phyloP scores from a whole-genome alignment of 805 yeast species.

The Brettanomyces naardenensis region DNA sequence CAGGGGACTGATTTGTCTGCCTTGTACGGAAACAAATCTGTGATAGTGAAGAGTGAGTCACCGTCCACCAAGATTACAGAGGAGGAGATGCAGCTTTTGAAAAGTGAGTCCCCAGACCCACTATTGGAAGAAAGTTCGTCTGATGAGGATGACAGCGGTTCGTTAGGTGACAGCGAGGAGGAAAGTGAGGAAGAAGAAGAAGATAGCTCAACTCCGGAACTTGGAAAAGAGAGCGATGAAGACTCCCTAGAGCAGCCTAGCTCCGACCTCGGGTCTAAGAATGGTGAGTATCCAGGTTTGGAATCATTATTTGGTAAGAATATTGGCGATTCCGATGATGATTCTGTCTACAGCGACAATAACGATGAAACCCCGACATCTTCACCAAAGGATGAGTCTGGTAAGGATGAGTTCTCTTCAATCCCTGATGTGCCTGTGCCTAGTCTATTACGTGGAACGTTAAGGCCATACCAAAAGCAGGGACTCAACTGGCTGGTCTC shows the following conservation, averaged over 20 bases:
- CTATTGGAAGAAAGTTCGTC: constrained; percentile 12
- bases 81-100: constrained; percentile 13
- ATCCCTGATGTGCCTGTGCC: constrained; percentile 77
- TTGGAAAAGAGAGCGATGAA: constrained; percentile 9
- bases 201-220: constrained; percentile 12
- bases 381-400: constrained; percentile 26
- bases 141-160: background rate
- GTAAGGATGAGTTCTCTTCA: constrained; percentile 14
- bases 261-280: no score
- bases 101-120: constrained; percentile 14
- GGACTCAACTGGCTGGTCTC: constrained; percentile 98
- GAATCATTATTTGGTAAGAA: constrained; percentile 30
- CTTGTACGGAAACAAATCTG: constrained; percentile 23
- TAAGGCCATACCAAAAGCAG: constrained; percentile 89
- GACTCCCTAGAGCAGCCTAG: constrained; percentile 4
- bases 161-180: constrained; percentile 7
- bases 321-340: constrained; percentile 28
- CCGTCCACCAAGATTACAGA: constrained; percentile 21
- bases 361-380: constrained; percentile 27
- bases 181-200: constrained; percentile 12
- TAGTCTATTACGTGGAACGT: constrained; percentile 63
- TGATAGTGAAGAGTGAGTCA: background rate
- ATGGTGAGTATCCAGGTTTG: no score
- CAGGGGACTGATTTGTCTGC: constrained; percentile 20
- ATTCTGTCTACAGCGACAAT: constrained; percentile 25